Conservation (phyloP, 129 eudicot genomes). For the Saposhnikovia divaricata region DNA sequence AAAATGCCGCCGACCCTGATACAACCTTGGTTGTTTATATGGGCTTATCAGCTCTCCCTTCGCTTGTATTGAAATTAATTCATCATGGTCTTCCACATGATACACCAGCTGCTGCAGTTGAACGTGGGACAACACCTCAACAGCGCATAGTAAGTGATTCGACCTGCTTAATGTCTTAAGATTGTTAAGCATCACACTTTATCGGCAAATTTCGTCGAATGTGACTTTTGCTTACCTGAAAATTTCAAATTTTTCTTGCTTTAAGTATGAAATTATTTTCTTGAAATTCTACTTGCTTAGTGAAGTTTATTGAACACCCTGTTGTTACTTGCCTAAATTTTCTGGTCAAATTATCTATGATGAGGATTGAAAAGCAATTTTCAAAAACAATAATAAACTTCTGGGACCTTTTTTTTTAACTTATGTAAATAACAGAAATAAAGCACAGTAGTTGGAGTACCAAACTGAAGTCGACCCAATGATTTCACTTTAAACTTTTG, state of each 20-base stretch:
- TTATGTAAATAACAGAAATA: not conserved
- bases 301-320: not conserved
- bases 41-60: constrained; percentile 92
- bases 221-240: not conserved
- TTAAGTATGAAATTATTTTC: not conserved
- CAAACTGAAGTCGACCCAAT: not conserved
- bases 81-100: constrained; percentile 69
- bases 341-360: not conserved
- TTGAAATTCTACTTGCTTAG: not conserved
- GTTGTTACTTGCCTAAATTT: not conserved
- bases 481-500: too few relatives aligned
- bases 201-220: not conserved
- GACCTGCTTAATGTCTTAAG: not conserved
- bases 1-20: constrained; percentile 93
- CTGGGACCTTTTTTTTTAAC: not conserved
- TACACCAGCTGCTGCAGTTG: constrained; percentile 92
- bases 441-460: not conserved
- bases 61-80: constrained; percentile 61
- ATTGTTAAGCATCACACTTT: not conserved
- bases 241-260: not conserved
- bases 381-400: not conserved
- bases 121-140: constrained; percentile 96
- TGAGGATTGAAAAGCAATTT: not conserved
- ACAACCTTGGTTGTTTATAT: constrained; percentile 83
- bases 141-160: constrained; percentile 63